These are phyloP conservation scores for Plectosphaerella cucumerina DNA, from an alignment of 2,329 filamentous ascomycete species.

Conservation along the genomic window DNA sequence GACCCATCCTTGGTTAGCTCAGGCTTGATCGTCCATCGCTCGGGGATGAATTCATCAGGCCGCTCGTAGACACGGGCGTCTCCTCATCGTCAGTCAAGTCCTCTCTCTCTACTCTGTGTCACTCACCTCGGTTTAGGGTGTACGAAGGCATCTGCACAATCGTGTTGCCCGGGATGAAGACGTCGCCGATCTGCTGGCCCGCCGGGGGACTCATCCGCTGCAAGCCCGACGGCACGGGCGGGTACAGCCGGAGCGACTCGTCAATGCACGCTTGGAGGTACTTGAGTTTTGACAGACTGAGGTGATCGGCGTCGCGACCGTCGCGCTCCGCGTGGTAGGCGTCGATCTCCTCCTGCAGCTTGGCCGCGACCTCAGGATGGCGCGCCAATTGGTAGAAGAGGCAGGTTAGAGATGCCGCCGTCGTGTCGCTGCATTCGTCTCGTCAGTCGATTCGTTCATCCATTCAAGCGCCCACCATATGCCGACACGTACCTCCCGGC, in stretches of 20 bases:
- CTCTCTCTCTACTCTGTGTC: neutral
- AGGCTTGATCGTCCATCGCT: conserved; percentile 14
- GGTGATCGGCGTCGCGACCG: conserved; percentile 10
- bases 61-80: conserved; percentile 12
- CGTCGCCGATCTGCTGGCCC: conserved; percentile 26
- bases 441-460: neutral
- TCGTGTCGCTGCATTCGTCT: conserved; percentile 9
- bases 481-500: conserved; percentile 22
- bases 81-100: conserved; percentile 1
- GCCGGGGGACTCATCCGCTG: conserved; percentile 30
- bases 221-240: conserved; percentile 28
- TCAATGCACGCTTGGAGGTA: conserved; percentile 32
- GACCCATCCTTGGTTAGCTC: conserved; percentile 16
- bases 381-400: conserved; percentile 12
- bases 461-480: too few species aligned
- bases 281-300: conserved; percentile 16
- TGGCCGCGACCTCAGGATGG: conserved; percentile 1
- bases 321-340: conserved; percentile 9
- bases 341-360: conserved; percentile 9
- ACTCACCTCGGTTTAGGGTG: conserved; percentile 16
- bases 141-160: conserved; percentile 25
- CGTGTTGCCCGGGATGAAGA: conserved; percentile 29
- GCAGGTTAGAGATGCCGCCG: conserved; percentile 10
- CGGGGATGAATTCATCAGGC: conserved; percentile 19
- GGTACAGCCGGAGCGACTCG: conserved; percentile 32